Base-by-base conservation (phyloP, 2,329 filamentous ascomycete genomes). In the Aspergillus uvarum region DNA sequence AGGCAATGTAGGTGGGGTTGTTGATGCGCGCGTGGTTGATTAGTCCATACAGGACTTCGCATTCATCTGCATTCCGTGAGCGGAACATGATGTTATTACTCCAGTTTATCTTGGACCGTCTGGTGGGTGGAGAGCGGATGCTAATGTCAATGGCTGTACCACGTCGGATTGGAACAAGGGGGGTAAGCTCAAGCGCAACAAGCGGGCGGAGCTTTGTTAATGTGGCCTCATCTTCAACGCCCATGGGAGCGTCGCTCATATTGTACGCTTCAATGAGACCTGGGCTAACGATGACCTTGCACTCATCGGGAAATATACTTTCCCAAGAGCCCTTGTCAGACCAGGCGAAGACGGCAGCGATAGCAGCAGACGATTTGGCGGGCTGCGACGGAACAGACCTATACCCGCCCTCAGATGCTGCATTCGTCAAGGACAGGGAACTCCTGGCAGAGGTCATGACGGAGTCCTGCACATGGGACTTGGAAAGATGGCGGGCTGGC, bases 111-210 rank as follows among this genome's bases (percentile, higher is more conserved):
- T 86, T 85, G 5, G 90, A 92, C 63, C 90, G 86, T 35, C 82
- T 73, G 6, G 90, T 89, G 26, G 93, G 89, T 1, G 91, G 91
- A 6, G 94, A 97, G 53, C 92, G 89, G 65, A 99, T 91, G 65
- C 96, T 95, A 56, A 99, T 91, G 73, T 99, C 95, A 32, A 99
- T 85, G 3, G 90, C 91, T 22, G 92, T 99, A 68, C 93, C 95
- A 70, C 94, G 89, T 63, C 94, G 87, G 62, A 98, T 87, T 66
- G 93, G 89, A 7, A 98, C 94, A 42, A 96, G 81, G 0, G 95
- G 95, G 0, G 94, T 98, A 47, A 99, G 85, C 70, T 96, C 92
- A 35, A 97, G 85, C 5, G 89, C 90, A 61, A 88, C 76, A 32
- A 88, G 76, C 32, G 85, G 86, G 58, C 80, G 79, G 42, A 54